phyloP scores from a whole-genome alignment of 192 early-diverging fungal species.

The Lobosporangium transversale region DNA sequence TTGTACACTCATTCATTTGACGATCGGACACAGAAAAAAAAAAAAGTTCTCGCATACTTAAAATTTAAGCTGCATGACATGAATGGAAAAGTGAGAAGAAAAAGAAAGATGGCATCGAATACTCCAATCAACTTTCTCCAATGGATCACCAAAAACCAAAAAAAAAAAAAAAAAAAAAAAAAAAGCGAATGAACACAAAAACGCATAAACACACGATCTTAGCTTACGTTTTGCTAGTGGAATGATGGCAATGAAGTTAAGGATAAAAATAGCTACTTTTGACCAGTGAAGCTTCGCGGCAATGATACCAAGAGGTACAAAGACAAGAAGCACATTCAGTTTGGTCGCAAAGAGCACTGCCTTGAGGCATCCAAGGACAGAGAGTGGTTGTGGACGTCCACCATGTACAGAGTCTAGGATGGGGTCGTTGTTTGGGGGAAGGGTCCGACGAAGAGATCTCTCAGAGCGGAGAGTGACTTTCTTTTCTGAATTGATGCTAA shows the following conservation, averaged over 20 bases:
- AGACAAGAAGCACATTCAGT: constrained; percentile 77
- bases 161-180: neutral
- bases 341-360: constrained; percentile 59
- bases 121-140: no score
- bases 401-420: constrained; percentile 8
- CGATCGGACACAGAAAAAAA: neutral
- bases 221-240: constrained; percentile 74
- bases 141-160: neutral
- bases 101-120: no score
- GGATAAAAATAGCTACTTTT: constrained; percentile 72
- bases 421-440: neutral
- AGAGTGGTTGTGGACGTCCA: neutral
- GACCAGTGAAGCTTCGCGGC: constrained; percentile 72
- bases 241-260: constrained; percentile 91
- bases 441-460: constrained; percentile 20
- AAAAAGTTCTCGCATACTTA: neutral
- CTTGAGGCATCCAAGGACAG: constrained; percentile 24
- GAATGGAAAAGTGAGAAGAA: no score
- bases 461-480: constrained; percentile 39
- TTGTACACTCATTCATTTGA: no score
- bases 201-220: no score
- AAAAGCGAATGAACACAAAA: neutral
- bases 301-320: constrained; percentile 84
- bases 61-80: no score
- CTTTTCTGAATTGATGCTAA: constrained; percentile 9